Evolutionary conservation across 2,329 filamentous ascomycete genomes (phyloP), one percentile per base, ranked within the genome.

Genomic region (Cordyceps tenuipes): DNA sequence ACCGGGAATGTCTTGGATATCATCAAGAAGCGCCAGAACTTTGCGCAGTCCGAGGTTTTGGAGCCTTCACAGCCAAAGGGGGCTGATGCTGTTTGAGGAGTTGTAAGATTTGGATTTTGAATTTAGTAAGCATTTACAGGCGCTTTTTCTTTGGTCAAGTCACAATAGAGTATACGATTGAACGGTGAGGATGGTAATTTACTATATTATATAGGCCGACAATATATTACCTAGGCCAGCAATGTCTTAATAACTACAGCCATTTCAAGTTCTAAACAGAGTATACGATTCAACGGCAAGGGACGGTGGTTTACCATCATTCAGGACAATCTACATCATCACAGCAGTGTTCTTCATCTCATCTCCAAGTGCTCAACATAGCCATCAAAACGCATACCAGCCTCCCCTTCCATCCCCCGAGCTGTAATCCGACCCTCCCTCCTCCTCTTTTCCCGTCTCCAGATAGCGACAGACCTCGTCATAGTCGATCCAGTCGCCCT

Each of bases 1-100:
- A 76, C 89, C 67, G 88, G 88, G 0, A 80, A 80, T 4, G 76
- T 84, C 3, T 77, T 93, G 3, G 73, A 81, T 34, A 70, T 78
- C 31, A 68, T 90, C 59, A 82, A 80, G 65, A 72, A 68, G 51
- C 72, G 79, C 60, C 73, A 75, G 60, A 65, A 70, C 1, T 68
- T 80, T 31, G 56, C 61, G 2, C 26, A 50, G 8, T 43, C 19
- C 10, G 51, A 56, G 12, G 1, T 13, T 31, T 0, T 26, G 2
- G 48, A 51, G 34, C 12, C 36, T 23, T 5, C 23, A 26, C 47
- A 34, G 26, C 23, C 36, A 29, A 46, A 46, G 3, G 48, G 51
- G 39, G 36, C 26, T 36, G 26, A n/a, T 19, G 26, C 48, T n/a
- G 56, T 59, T 3, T 59, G 51, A 19, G 17, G 13, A 9, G 34